These are phyloP conservation scores for Phytophthora citrophthora DNA, from an alignment of 352 stramenopile species.

Conservation along the genomic window DNA sequence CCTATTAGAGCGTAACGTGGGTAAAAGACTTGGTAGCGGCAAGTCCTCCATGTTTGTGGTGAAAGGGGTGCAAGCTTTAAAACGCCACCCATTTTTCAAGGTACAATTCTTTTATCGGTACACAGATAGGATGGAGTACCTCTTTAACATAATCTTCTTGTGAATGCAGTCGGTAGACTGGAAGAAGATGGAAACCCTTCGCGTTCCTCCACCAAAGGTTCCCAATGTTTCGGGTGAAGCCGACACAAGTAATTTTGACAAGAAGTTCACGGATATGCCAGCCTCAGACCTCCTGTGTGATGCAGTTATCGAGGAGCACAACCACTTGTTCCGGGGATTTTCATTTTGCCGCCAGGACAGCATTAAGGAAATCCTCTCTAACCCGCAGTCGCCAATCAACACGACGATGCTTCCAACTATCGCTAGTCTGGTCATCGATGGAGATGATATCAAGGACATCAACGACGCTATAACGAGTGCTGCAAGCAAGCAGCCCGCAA, in stretches of 20 bases:
- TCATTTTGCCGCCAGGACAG: conserved; percentile 73
- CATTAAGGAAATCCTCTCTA: conserved; percentile 34
- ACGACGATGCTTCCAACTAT: conserved; percentile 40
- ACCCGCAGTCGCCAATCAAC: conserved; percentile 36
- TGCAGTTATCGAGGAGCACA: conserved; percentile 51
- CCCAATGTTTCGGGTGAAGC: conserved; percentile 88
- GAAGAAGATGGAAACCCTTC: conserved; percentile 91
- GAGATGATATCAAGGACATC: conserved; percentile 44
- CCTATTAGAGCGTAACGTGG: conserved; percentile 96
- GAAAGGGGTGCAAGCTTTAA: conserved; percentile 95
- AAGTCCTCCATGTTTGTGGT: conserved; percentile 98
- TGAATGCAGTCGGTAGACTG: conserved; percentile 87
- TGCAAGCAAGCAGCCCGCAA: conserved; percentile 29
- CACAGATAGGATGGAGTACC: too few relatives aligned
- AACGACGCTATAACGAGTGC: conserved; percentile 43
- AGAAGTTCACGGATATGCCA: conserved; percentile 88
- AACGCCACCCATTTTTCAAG: conserved; percentile 95
- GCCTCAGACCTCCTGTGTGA: conserved; percentile 70
- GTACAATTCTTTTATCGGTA: conserved; percentile 22
- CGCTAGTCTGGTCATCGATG: conserved; percentile 42
- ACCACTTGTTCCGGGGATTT: conserved; percentile 76
- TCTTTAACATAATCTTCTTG: conserved; percentile 1
- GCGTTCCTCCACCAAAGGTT: conserved; percentile 90
- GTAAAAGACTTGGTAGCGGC: conserved; percentile 92
- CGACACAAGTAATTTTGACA: conserved; percentile 95